Evolutionary conservation across 495 filamentous ascomycete genomes (phyloP), one percentile per base, ranked within the genome.

Genomic region (Aspergillus homomorphus): DNA sequence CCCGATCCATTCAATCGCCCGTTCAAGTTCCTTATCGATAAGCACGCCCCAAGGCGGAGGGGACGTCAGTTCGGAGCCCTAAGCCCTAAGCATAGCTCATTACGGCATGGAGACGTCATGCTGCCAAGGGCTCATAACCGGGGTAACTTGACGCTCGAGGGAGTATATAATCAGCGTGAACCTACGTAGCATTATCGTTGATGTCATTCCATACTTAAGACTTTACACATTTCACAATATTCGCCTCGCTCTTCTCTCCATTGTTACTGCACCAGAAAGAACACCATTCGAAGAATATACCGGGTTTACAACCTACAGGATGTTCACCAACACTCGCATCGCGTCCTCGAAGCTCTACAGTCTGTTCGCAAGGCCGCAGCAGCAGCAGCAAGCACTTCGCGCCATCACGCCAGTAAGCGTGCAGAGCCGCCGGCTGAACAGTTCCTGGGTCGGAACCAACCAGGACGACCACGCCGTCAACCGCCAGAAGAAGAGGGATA

Each of bases 401-500:
- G 48, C 46, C 24, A 41, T 59, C 15, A 28, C 41, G 20, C 59
- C 52, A 2, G 53, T 54, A 18, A 53, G 58, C 19, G 44, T 58
- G 22, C 69, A 62, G 33, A 48, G 43, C 18, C 66, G 62, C 26
- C 49, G n/a, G n/a, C n/a, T 61, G 15, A 53, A 66, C 18, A 60
- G 69, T 43, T 51, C 67, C 9, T 80, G 75, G 77, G 65, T 69
- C 21, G 78, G 79, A 14, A 66, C 67, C 15, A 60, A 64, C 5
- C 23, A 57, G 18, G 63, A 75, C 9, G 73, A 79, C 12, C 71
- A 79, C 58, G 61, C 61, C 16, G 61, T 64, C 16, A 65, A 72
- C 33, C 68, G 77, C 21, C 62, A 64, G 0, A 60, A 81, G 46
- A 66, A 68, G 23, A 72, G 77, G 4, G 81, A 87, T 41, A 69